phyloP scores from a whole-genome alignment of 2,329 filamentous ascomycete species.

The Venturia carpophila region DNA sequence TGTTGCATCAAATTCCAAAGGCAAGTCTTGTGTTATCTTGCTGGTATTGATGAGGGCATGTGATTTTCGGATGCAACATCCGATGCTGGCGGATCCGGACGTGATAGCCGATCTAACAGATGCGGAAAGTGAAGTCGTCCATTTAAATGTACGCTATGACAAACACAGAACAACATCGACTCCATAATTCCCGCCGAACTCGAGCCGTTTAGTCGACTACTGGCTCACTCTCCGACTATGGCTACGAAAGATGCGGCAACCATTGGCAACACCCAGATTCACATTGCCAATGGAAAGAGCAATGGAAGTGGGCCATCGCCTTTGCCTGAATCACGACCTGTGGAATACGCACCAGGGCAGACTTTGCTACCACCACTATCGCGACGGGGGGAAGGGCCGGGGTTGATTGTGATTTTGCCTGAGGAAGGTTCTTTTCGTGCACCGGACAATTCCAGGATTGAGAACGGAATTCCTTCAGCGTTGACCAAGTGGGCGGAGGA shows the following conservation, averaged over 20 bases:
- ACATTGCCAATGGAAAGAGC: not conserved
- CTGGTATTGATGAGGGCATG: too few relatives aligned
- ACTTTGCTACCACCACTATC: constrained; percentile 5
- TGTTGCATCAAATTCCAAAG: too few relatives aligned
- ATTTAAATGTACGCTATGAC: too few relatives aligned
- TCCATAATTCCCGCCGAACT: too few relatives aligned
- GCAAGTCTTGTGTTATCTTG: too few relatives aligned
- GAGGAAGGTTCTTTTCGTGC: not conserved
- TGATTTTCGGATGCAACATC: too few relatives aligned
- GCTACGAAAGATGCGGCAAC: not conserved
- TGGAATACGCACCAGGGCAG: not conserved
- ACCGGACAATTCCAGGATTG: constrained; percentile 4
- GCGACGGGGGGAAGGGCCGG: not conserved
- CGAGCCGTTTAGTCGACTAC: too few relatives aligned
- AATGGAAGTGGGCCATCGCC: not conserved
- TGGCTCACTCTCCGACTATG: not conserved
- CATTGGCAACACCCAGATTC: not conserved
- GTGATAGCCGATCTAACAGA: too few relatives aligned
- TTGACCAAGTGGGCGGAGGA: constrained; percentile 11
- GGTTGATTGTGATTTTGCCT: constrained; percentile 1
- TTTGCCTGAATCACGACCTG: not conserved
- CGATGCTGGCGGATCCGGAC: too few relatives aligned
- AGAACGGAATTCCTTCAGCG: constrained; percentile 2
- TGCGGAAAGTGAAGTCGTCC: too few relatives aligned
- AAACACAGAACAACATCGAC: too few relatives aligned